Evolutionary conservation across 2,329 filamentous ascomycete species (phyloP), one percentile per base, ranked within the genome.

Genomic region (Sporothrix brunneoviolacea): DNA sequence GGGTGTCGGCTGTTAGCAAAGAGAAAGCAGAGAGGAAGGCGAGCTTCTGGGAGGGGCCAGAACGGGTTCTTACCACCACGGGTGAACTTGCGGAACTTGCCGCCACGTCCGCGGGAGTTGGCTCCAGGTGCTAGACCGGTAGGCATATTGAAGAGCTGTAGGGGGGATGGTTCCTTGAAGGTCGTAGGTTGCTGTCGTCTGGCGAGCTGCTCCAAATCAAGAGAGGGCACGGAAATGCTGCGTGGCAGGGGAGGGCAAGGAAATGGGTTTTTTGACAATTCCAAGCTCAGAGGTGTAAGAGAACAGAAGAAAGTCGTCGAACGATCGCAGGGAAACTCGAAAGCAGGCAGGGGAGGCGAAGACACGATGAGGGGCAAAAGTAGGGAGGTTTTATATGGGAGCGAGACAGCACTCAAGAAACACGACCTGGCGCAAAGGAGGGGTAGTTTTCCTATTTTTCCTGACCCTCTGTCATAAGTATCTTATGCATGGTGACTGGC

Each of bases 81-180:
- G 60, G 88, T 90, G 59, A 86, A 89, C 75, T 96, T 97, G 74
- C 83, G 87, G 69, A 91, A 95, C 73, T 97, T 97, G 70, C 91
- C 89, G 62, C 86, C 90, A 65, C 91, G 86, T 60, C 88, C 90
- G 65, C 89, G 79, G 57, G 84, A 76, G 66, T 67, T 73, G 36
- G 67, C 61, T 57, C 72, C 73, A 38, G 74, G 68, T 55, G 52
- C 64, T 55, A 62, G 62, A 48, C 67, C 64, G 53, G 65, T 65
- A 55, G 67, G 67, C 64, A 56, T 58, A 4, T 37, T 54, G 27
- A 15, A 18, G 15, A 9, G 32, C 27, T 16, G 42, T 21, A 32
- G 42, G 32, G 22, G 24, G 10, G 10, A 28, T 5, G 24, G 24
- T 10, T 28, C 24, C 10, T 28, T 28, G 24, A 28, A 28, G 10